phyloP scores from a whole-genome alignment of 352 stramenopile species.

The Globisporangium cylindrosporum region DNA sequence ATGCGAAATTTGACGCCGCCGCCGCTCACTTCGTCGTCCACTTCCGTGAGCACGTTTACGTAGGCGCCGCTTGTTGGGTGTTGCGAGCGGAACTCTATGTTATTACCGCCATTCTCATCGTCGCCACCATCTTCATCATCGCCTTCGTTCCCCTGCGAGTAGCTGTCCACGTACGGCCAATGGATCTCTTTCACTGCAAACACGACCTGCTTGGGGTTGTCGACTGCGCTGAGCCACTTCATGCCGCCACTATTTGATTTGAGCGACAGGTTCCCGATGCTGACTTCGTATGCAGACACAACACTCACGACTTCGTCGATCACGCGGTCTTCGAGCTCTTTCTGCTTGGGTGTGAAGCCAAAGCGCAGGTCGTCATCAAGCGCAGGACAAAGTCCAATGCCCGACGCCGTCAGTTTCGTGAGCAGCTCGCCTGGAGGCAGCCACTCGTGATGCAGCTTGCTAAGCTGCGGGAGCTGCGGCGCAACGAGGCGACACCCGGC shows the following conservation, averaged over 20 bases:
- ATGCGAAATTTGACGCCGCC: slow-evolving; percentile 73
- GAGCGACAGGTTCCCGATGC: slow-evolving; percentile 33
- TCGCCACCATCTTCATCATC: slow-evolving; percentile 16
- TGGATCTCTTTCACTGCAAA: slow-evolving; percentile 74
- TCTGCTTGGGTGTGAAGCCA: slow-evolving; percentile 48
- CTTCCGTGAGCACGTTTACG: slow-evolving; percentile 65
- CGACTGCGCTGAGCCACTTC: slow-evolving; percentile 31
- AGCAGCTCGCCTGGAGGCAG: slow-evolving; percentile 60
- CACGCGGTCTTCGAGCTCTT: slow-evolving; percentile 65
- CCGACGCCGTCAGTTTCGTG: slow-evolving; percentile 44
- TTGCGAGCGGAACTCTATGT: not conserved
- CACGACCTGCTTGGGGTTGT: slow-evolving; percentile 57
- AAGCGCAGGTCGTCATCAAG: slow-evolving; percentile 33
- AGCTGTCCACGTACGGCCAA: slow-evolving; percentile 61
- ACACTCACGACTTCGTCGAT: slow-evolving; percentile 68
- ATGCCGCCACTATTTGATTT: slow-evolving; percentile 22
- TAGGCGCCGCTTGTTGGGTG: slow-evolving; percentile 35
- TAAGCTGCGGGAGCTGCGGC: slow-evolving; percentile 44
- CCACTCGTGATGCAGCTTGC: slow-evolving; percentile 30
- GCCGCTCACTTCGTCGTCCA: slow-evolving; percentile 58
- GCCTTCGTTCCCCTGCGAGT: slow-evolving; percentile 6
- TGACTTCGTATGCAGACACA: slow-evolving; percentile 61
- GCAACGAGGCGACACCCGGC: slow-evolving; percentile 53
- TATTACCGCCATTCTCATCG: not conserved
- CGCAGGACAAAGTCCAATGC: slow-evolving; percentile 60